phyloP scores from a whole-genome alignment of 2,329 filamentous ascomycete genomes.

The Fusarium sp. region DNA sequence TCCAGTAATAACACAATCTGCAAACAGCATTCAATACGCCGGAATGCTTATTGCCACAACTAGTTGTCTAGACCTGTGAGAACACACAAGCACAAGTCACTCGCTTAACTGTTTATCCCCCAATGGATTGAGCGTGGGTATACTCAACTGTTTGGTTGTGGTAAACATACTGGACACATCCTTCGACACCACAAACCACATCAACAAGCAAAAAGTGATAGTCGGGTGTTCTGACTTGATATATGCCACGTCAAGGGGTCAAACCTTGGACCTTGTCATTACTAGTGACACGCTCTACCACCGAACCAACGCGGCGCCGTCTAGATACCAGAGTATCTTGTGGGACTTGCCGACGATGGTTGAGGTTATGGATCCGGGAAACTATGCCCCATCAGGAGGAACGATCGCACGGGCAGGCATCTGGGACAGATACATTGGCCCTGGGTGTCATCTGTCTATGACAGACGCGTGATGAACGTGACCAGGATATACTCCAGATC shows the following conservation, averaged over 20 bases:
- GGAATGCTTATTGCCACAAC: too few species aligned
- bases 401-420: not conserved
- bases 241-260: not conserved
- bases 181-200: accelerated
- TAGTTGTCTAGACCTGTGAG: too few species aligned
- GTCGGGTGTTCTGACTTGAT: not conserved
- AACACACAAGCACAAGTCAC: too few species aligned
- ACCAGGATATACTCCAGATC: not conserved
- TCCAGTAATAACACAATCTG: too few species aligned
- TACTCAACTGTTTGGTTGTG: too few species aligned
- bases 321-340: not conserved
- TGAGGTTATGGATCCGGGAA: accelerated
- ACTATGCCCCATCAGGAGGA: accelerated
- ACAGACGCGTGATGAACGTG: not conserved
- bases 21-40: too few species aligned
- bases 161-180: not conserved
- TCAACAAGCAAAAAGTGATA: not conserved
- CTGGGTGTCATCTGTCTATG: not conserved
- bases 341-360: not conserved
- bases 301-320: not conserved
- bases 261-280: conserved; percentile 2
- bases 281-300: conserved; percentile 7
- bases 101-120: too few species aligned
- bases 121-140: too few species aligned
- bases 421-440: not conserved